Evolutionary conservation across 345 rosid genomes (phyloP).

Genomic region (Eutrema yunnanense): DNA sequence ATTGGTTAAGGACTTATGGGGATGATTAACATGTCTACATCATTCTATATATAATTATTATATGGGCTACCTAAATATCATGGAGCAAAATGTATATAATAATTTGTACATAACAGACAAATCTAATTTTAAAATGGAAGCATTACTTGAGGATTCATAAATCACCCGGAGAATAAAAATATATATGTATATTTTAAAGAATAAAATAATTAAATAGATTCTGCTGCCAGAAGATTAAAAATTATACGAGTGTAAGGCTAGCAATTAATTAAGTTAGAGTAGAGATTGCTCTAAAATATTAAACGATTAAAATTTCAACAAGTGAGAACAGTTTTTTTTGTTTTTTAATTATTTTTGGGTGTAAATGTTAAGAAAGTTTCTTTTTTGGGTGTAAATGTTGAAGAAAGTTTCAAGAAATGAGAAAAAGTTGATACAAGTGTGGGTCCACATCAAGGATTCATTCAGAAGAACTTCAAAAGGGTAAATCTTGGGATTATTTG

Average conservation of each 20-base stretch:
- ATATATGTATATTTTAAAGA: constrained; percentile 1
- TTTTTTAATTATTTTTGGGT: too few relatives aligned
- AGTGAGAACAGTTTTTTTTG: not conserved
- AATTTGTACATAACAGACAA: constrained; percentile 5
- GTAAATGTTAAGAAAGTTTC: too few relatives aligned
- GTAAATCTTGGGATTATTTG: constrained; percentile 21
- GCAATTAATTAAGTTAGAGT: not conserved
- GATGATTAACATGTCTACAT: constrained; percentile 24
- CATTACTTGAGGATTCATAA: constrained; percentile 9
- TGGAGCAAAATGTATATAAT: constrained; percentile 21
- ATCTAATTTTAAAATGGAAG: not conserved
- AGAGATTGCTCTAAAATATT: constrained; percentile 14
- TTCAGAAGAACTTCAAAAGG: not conserved
- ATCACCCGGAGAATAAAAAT: constrained; percentile 25
- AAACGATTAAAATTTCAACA: constrained; percentile 1
- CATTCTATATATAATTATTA: constrained; percentile 8
- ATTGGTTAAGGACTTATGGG: not conserved
- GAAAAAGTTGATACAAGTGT: not conserved
- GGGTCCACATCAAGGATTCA: constrained; percentile 17
- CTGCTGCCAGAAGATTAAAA: constrained; percentile 1
- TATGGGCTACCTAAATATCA: constrained; percentile 14
- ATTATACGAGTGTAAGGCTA: not conserved
- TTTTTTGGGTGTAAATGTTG: too few relatives aligned
- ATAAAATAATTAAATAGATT: constrained; percentile 14
- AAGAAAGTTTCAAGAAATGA: not conserved